These are phyloP conservation scores for Pythium utonaiense DNA, from an alignment of 352 stramenopile species.

Conservation along the genomic window DNA sequence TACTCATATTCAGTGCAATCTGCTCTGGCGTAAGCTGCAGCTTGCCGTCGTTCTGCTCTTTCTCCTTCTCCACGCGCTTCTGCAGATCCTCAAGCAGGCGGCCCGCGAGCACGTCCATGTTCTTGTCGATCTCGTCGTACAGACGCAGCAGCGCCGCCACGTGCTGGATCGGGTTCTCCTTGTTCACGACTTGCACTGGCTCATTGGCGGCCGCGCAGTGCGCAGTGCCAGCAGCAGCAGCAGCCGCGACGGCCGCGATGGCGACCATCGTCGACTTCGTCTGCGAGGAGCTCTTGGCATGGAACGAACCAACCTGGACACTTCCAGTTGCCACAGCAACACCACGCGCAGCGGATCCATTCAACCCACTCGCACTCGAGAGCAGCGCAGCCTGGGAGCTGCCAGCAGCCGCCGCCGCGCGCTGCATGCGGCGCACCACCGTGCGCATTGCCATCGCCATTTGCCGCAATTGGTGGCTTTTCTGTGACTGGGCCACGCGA, in stretches of 20 bases:
- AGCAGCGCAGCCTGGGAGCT: background rate
- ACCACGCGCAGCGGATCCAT: background rate
- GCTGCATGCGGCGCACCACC: background rate
- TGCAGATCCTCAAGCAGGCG: constrained; percentile 69
- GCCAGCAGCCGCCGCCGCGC: constrained; percentile 1
- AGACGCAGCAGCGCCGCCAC: constrained; percentile 62
- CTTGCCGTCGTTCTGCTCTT: constrained; percentile 38
- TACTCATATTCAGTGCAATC: constrained; percentile 78
- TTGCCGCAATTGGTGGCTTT: background rate
- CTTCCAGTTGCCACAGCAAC: background rate
- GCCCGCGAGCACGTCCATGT: constrained; percentile 74
- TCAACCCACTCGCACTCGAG: background rate
- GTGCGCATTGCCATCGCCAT: constrained; percentile 10
- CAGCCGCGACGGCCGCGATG: background rate
- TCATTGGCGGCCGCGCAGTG: constrained; percentile 25
- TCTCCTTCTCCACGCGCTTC: constrained; percentile 46
- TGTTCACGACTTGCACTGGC: constrained; percentile 30
- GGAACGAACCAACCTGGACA: background rate
- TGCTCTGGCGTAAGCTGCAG: constrained; percentile 58
- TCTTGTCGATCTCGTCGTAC: constrained; percentile 83
- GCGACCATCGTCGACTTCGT: background rate
- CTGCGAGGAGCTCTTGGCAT: background rate
- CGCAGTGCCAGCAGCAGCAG: background rate
- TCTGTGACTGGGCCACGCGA: background rate
- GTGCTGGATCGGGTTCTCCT: constrained; percentile 68